A percentile compares a stretch with the other conserved stretches of the same genome.
These are phyloP conservation scores for Lagerstroemia fauriei DNA, from an alignment of 441 rosid species.

Conservation along the genomic window DNA sequence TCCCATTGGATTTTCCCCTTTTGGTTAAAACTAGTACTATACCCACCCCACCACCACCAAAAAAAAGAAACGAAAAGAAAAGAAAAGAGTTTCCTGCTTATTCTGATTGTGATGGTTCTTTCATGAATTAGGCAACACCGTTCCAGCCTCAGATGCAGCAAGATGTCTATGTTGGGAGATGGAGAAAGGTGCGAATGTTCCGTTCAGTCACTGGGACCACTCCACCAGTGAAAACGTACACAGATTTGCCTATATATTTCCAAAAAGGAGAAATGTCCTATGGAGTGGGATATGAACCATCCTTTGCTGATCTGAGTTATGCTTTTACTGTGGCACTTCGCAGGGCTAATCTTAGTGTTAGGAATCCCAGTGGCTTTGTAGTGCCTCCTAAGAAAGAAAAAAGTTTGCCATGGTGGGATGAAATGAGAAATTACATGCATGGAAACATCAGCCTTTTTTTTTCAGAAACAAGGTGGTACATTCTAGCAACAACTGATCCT, in stretches of 20 bases:
- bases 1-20: background rate
- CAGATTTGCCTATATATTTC: constrained; percentile 76
- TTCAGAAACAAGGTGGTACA: constrained; percentile 66
- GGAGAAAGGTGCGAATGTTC: constrained; percentile 94
- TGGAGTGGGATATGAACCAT: constrained; percentile 98
- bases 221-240: constrained; percentile 89
- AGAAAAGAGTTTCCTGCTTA: background rate
- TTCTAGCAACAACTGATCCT: constrained; percentile 95
- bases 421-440: constrained; percentile 88
- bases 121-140: constrained; percentile 76
- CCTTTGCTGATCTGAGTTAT: constrained; percentile 90
- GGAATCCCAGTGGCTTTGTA: constrained; percentile 59
- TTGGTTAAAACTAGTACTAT: background rate
- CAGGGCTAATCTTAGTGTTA: constrained; percentile 86
- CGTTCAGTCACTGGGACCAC: constrained; percentile 98
- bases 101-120: constrained; percentile 31
- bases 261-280: constrained; percentile 78
- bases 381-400: constrained; percentile 77
- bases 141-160: constrained; percentile 94
- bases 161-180: constrained; percentile 89
- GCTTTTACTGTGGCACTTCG: constrained; percentile 98
- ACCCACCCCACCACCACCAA: background rate
- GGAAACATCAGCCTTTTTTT: constrained; percentile 69
- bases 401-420: constrained; percentile 99
- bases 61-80: no score